Evolutionary conservation across 2,329 filamentous ascomycete genomes (phyloP), one percentile per base, ranked within the genome.

Genomic region (Pestalotiopsis sp.): DNA sequence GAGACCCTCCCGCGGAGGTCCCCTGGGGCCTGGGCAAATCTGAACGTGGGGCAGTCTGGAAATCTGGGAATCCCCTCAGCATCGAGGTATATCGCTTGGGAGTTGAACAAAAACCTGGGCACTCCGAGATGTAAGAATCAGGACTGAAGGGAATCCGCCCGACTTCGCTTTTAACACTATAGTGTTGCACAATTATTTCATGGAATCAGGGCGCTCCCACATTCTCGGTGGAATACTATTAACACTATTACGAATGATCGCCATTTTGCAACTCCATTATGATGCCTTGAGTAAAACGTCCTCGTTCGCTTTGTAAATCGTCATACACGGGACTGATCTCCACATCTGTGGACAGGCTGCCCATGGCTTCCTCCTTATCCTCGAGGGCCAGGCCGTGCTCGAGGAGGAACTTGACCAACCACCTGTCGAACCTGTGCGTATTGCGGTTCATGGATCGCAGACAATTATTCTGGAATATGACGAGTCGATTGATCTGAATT

Each of bases 381-480:
- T 79, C 77, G 2, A 80, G 69, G 7, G 71, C 70, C 13, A 78
- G 59, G 1, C 76, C 72, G 69, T 81, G 78, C 41, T 79, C 75
- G 13, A 79, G 73, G 1, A 81, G 71, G 63, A 81, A 81, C 63
- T 88, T 85, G 67, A 83, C 77, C 65, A 87, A 83, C 66, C 86
- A 85, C 62, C 77, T 78, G 71, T 89, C 87, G 68, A 88, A 78
- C 0, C 76, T 72, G 67, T 80, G 76, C 1, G 78, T 78, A 27
- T 78, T 75, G 14, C 68, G 70, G 7, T 68, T 71, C 12, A 73
- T 67, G 1, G 77, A 78, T 2, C 70, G 68, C 3, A 80, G 70
- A 39, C 78, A 80, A 41, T 73, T 73, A 17, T 75, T 76, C 58
- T 79, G 77, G 27, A 80, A 80, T 23, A 75, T 75, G 1, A 79